Evolutionary conservation across 306 rosid genomes (phyloP), one percentile per base, ranked within the genome.

Genomic region (Pachyrhizus erosus): DNA sequence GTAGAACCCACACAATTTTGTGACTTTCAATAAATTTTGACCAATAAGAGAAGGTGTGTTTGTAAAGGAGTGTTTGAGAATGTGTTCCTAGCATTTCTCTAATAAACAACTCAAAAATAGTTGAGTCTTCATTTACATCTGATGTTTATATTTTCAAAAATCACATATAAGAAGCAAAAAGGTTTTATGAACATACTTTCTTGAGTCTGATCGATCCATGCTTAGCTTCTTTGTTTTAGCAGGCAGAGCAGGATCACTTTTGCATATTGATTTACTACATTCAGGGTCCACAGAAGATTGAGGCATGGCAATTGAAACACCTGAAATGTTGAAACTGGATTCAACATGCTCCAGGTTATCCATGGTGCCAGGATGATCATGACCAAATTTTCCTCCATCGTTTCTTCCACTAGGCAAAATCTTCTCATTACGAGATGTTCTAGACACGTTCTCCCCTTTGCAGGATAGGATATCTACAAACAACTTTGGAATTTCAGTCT

Each of bases 231-330:
- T 92, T 45, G 86, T 48, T 88, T 96, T 96, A 34, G 91, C 70
- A 71, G 98, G 93, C 68, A 84, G 87, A 18, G 86, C 86, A 84
- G 84, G 87, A 86, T 93, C 97, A 86, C 86, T 85, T 85, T 84
- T 93, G 67, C 77, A 80, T 60, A 64, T 77, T 40, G 89, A 73
- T 89, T 93, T 93, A 73, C 85, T 84, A 83, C 85, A 89, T 86
- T 93, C 98, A 70, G 86, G 92, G 58, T 94, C 99, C 55, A 48
- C 64, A 54, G 94, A 90, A 54, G 97, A 86, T 81, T 91, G 98
- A 51, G 92, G 88, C 87, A 84, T 90, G 84, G 92, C 89, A 87
- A 91, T 89, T 51, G 97, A 82, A 83, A 88, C 87, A 68, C 94
- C 97, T 6, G 86, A 88, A 86, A 81, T 84, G 80, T 87, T 95